A percentile compares a stretch with the other conserved stretches of the same genome.
Evolutionary conservation across 805 yeast genomes (phyloP).

Genomic region (Clavispora fructus): DNA sequence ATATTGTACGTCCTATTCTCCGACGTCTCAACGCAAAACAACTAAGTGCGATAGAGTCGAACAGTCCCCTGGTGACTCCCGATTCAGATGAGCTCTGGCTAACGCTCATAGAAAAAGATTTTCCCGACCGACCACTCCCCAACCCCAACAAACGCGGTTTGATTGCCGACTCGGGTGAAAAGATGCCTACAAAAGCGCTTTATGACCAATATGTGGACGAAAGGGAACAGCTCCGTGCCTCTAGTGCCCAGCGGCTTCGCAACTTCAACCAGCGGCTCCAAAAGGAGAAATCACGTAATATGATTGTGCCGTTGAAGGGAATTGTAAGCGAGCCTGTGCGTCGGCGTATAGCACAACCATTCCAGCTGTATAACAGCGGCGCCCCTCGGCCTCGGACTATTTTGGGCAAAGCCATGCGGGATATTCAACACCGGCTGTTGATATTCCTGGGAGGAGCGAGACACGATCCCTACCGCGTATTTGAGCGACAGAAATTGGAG

Average conservation of each 20-base stretch:
- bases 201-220: conserved; percentile 37
- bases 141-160: conserved; percentile 3
- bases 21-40: conserved; percentile 39
- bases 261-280: conserved; percentile 36
- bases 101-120: conserved; percentile 41
- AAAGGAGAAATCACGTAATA: conserved; percentile 36
- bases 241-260: conserved; percentile 42
- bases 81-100: conserved; percentile 45
- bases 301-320: conserved; percentile 23
- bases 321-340: conserved; percentile 12
- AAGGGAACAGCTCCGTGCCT: conserved; percentile 37
- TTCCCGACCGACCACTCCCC: conserved; percentile 38
- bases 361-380: background rate
- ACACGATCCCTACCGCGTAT: conserved; percentile 9
- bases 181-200: conserved; percentile 32
- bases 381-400: conserved; percentile 17
- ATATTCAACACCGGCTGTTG: conserved; percentile 28
- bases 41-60: conserved; percentile 34
- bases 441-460: conserved; percentile 19
- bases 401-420: conserved; percentile 30
- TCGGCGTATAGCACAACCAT: conserved; percentile 6
- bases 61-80: conserved; percentile 38
- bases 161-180: background rate
- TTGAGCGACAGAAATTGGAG: conserved; percentile 1
- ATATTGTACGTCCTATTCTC: conserved; percentile 44